Base-by-base conservation (phyloP, 805 yeast species). In the Cyberlindnera amylophila region DNA sequence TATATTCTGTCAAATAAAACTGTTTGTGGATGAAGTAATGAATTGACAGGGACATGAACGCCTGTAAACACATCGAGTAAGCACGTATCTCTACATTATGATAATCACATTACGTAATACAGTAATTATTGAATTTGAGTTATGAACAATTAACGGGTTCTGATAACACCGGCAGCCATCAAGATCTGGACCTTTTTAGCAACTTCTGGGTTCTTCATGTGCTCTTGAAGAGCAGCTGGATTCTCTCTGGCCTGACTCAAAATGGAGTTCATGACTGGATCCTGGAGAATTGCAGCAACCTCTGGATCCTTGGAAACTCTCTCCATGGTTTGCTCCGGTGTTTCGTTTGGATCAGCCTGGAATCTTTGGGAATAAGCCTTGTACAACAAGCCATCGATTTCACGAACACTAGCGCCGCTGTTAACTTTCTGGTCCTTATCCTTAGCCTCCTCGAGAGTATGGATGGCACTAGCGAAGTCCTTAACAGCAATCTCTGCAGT, bases 181-280 rank as follows among this genome's bases (percentile, higher is more conserved):
- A 93, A 76, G 55, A 85, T 75, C 65, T 85, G 83, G 56, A 93
- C 81, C 79, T 93, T 93, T 65, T 81, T 82, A 60, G 81, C 78
- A 38, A 93, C 86, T 47, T 81, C 95, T 32, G 99, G 98, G 68
- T 93, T 93, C 74, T 80, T 86, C 96, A 93, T 89, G 69, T 93
- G 99, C 58, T 91, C 97, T 63, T 86, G 95, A 55, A 93, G 75
- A 42, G 98, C 98, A 34, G 96, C 96, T 38, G 99, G 99, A 63
- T 93, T 86, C 46, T 80, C 86, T 64, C 83, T 86, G 15, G 98
- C 98, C 70, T 93, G 99, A 54, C 79, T 83, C 63, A 93, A 74
- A 52, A 93, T 93, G 43, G 91, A 82, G 69, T 89, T 93, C 97
- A 93, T 91, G 33, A 91, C 89, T 11, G 97, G 96, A 62, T 90